Conservation (phyloP, 129 eudicot species). For the Heracleum sosnowskyi region DNA sequence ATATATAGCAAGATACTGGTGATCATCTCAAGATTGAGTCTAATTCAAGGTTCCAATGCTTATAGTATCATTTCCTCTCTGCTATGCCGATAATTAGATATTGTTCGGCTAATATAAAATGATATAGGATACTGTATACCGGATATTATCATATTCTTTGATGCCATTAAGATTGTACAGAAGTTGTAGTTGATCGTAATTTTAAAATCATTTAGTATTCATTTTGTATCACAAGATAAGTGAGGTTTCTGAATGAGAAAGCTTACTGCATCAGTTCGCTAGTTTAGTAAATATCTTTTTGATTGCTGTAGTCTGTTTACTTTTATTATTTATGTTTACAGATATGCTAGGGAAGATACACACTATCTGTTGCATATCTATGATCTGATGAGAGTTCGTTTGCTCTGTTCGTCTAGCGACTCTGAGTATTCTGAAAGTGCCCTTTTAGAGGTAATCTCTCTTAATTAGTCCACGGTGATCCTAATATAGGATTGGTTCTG, state of each 20-base stretch:
- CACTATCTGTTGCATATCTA: conserved; percentile 87
- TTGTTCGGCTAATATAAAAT: background rate
- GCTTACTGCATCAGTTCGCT: background rate
- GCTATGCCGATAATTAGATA: background rate
- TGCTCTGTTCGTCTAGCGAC: conserved; percentile 51
- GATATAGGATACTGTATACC: background rate
- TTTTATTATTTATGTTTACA: conserved; percentile 18
- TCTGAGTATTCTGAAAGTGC: conserved; percentile 52
- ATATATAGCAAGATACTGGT: background rate
- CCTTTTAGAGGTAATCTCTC: conserved; percentile 56
- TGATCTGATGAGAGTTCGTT: conserved; percentile 59
- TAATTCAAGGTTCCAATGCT: background rate
- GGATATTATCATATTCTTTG: background rate
- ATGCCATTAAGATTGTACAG: background rate
- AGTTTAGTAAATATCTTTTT: background rate
- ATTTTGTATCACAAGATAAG: background rate
- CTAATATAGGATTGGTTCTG: background rate
- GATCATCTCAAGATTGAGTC: background rate
- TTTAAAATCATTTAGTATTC: background rate
- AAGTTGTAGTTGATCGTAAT: background rate
- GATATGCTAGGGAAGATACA: conserved; percentile 96
- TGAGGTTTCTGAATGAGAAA: background rate
- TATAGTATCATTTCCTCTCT: background rate
- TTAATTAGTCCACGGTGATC: background rate
- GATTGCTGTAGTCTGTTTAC: background rate